These are phyloP conservation scores for Leptomonas seymouri DNA, from an alignment of 208 protist species.

Conservation along the genomic window DNA sequence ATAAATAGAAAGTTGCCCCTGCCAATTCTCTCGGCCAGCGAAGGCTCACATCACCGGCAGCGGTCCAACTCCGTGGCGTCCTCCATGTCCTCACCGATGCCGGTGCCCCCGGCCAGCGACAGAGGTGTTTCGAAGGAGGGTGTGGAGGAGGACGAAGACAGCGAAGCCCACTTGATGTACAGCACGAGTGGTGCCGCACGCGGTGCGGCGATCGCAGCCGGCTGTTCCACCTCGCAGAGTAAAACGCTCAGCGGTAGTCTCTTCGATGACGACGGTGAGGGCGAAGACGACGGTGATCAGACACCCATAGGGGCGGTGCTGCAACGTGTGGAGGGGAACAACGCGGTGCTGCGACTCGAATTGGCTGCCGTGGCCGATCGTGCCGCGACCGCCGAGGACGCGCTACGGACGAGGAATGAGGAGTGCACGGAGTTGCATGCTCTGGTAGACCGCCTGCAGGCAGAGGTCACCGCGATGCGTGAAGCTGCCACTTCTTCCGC, in stretches of 20 bases:
- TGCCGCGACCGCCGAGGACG: constrained; percentile 16
- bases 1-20: background rate
- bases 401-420: constrained; percentile 20
- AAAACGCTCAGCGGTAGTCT: background rate
- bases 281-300: background rate
- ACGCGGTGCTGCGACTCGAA: constrained; percentile 18
- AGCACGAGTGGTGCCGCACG: background rate
- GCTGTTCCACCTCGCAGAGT: constrained; percentile 10
- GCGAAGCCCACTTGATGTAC: constrained; percentile 27
- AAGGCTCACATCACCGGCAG: background rate
- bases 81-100: constrained; percentile 13
- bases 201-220: background rate
- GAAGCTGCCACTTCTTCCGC: background rate
- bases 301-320: constrained; percentile 18
- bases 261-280: constrained; percentile 7
- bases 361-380: constrained; percentile 16
- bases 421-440: constrained; percentile 54
- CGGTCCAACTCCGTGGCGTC: background rate
- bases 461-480: constrained; percentile 19
- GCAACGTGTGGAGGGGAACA: constrained; percentile 11
- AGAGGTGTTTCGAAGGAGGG: background rate
- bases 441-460: constrained; percentile 41
- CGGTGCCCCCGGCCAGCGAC: background rate
- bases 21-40: background rate
- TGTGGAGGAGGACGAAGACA: constrained; percentile 1